Evolutionary conservation across 1,284 basidiomycete genomes (phyloP).

Genomic region (Xerocomus cyaneibrunnescens): DNA sequence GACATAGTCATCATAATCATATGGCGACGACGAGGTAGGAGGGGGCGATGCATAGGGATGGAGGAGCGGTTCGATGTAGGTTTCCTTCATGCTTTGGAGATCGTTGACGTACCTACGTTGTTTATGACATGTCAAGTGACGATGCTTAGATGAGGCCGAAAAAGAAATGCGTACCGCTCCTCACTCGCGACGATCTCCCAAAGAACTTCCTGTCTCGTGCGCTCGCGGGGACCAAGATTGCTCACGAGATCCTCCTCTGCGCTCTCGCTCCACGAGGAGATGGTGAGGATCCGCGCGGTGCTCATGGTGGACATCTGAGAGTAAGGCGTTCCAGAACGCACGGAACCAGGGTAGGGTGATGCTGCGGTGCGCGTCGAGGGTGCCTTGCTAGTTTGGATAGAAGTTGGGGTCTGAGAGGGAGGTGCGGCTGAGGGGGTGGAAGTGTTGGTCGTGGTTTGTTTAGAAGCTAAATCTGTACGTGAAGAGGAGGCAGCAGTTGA

Average conservation of each 20-base stretch:
- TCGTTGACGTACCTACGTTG: constrained; percentile 83
- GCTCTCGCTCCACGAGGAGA: constrained; percentile 92
- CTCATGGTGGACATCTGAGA: constrained; percentile 69
- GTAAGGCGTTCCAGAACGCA: constrained; percentile 77
- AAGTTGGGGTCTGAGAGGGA: constrained; percentile 43
- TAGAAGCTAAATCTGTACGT: constrained; percentile 47
- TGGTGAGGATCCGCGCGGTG: constrained; percentile 67
- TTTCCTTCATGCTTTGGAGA: constrained; percentile 87
- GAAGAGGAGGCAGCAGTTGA: constrained; percentile 59
- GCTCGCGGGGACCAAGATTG: constrained; percentile 89
- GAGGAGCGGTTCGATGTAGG: constrained; percentile 88
- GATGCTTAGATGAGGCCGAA: constrained; percentile 11
- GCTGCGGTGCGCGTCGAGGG: constrained; percentile 58
- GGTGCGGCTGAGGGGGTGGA: constrained; percentile 46
- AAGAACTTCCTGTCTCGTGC: constrained; percentile 94
- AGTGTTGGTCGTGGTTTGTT: constrained; percentile 34
- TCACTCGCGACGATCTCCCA: constrained; percentile 98
- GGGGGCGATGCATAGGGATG: constrained; percentile 67
- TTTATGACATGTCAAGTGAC: constrained; percentile 16
- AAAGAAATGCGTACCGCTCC: constrained; percentile 67
- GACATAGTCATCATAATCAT: constrained; percentile 63
- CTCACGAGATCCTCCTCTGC: constrained; percentile 94
- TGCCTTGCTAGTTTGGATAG: constrained; percentile 39
- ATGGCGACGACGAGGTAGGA: constrained; percentile 51
- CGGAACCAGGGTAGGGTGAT: constrained; percentile 64